phyloP scores from a whole-genome alignment of 306 rosid species.

The Coriaria nepalensis region DNA sequence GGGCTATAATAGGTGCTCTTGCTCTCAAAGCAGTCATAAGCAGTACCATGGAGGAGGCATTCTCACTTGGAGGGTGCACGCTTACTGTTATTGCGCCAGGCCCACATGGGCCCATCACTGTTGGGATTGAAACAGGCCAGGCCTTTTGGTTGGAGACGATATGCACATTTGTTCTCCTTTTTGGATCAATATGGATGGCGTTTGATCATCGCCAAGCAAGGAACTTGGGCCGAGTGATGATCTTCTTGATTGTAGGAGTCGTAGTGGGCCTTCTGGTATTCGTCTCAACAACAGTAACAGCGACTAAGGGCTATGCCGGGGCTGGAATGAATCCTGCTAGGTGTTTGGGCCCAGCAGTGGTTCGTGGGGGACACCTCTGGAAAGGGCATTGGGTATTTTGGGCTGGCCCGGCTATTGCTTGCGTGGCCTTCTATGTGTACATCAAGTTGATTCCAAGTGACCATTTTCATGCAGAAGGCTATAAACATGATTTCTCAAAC shows the following conservation, averaged over 20 bases:
- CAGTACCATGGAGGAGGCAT: slow-evolving; percentile 12
- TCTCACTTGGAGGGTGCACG: slow-evolving; percentile 36
- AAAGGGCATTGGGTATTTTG: slow-evolving; percentile 22
- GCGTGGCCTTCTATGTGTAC: slow-evolving; percentile 19
- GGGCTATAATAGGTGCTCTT: slow-evolving; percentile 25
- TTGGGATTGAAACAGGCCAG: slow-evolving; percentile 17
- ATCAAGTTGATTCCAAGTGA: slow-evolving; percentile 18
- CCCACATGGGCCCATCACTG: slow-evolving; percentile 15
- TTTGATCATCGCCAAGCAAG: slow-evolving; percentile 26
- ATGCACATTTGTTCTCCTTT: slow-evolving; percentile 22
- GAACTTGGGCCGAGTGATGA: slow-evolving; percentile 8
- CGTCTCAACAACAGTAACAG: slow-evolving; percentile 12
- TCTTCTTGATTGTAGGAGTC: slow-evolving; percentile 18
- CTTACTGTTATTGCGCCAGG: slow-evolving; percentile 23
- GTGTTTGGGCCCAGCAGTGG: slow-evolving; percentile 21
- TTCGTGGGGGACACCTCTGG: slow-evolving; percentile 24
- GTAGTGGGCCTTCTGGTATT: slow-evolving; percentile 22
- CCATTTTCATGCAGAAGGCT: slow-evolving; percentile 15
- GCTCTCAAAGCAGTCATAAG: slow-evolving; percentile 29
- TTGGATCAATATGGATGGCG: slow-evolving; percentile 30
- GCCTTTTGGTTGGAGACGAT: slow-evolving; percentile 27
- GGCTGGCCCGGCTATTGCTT: slow-evolving; percentile 21
- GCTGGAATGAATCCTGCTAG: slow-evolving; percentile 26
- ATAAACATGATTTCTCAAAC: slow-evolving; percentile 11
- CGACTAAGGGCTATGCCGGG: slow-evolving; percentile 19